phyloP scores from a whole-genome alignment of 1,139 yeast species.

The Geotrichum histeridarum region DNA sequence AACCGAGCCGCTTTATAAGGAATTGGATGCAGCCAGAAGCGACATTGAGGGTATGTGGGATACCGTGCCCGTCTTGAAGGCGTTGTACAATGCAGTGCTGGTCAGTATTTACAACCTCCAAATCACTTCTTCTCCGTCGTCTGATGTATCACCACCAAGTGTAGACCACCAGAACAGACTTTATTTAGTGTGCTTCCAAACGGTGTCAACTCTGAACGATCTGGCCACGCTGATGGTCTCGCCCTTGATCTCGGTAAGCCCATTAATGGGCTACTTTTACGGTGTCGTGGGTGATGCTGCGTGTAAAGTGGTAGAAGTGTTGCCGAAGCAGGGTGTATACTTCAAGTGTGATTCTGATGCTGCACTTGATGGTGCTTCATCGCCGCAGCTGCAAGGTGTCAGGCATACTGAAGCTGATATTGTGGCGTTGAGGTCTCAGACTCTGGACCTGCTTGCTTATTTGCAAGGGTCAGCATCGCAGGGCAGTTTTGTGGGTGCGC shows the following conservation, averaged over 20 bases:
- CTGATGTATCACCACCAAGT: neutral
- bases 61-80: slow-evolving; percentile 31
- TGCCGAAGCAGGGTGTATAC: neutral
- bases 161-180: neutral
- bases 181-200: slow-evolving; percentile 6
- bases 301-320: neutral
- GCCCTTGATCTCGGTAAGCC: slow-evolving; percentile 30
- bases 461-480: neutral
- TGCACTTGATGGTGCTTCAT: too few relatives aligned
- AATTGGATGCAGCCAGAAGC: slow-evolving; percentile 21
- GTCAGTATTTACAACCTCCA: slow-evolving; percentile 17
- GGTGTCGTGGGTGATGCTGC: slow-evolving; percentile 1
- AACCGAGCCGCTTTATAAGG: slow-evolving; percentile 5
- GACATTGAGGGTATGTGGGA: slow-evolving; percentile 30
- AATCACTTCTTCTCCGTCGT: neutral
- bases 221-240: slow-evolving; percentile 27
- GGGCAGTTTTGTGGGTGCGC: neutral
- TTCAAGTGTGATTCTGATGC: too few relatives aligned
- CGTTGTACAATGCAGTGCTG: slow-evolving; percentile 29
- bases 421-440: neutral
- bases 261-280: slow-evolving; percentile 27
- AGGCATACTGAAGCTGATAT: neutral
- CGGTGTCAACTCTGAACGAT: slow-evolving; percentile 16
- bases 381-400: neutral
- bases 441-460: neutral